Conservation (phyloP, 2,329 filamentous ascomycete species). For the Penicillium capsulatum region DNA sequence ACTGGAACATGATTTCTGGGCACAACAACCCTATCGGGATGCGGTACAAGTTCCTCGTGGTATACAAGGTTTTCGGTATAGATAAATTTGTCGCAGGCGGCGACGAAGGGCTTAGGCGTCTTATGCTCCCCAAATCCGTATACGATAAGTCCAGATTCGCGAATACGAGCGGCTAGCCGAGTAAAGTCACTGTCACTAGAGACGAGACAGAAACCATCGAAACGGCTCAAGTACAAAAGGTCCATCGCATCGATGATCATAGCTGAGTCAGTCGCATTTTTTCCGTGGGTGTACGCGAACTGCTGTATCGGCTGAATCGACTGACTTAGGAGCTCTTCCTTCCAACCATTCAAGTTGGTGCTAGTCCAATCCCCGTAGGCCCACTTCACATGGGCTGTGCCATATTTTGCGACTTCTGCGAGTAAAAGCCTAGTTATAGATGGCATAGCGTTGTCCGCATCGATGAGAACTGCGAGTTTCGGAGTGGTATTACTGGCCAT, state of each 20-base stretch:
- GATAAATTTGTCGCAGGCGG: constrained; percentile 12
- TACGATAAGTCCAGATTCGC: constrained; percentile 33
- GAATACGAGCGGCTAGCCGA: constrained; percentile 31
- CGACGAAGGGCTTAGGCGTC: constrained; percentile 10
- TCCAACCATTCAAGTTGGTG: constrained; percentile 3
- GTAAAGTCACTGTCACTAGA: constrained; percentile 39
- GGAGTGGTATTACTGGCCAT: constrained; percentile 5
- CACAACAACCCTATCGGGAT: neutral
- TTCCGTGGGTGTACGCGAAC: constrained; percentile 13
- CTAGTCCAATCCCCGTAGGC: constrained; percentile 16
- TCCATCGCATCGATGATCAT: constrained; percentile 40
- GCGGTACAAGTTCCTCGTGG: constrained; percentile 5
- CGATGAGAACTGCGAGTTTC: constrained; percentile 5
- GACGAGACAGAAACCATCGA: constrained; percentile 32
- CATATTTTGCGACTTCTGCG: constrained; percentile 15
- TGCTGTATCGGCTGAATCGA: constrained; percentile 9
- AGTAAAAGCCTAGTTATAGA: constrained; percentile 5
- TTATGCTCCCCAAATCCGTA: constrained; percentile 35
- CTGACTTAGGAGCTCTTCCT: constrained; percentile 4
- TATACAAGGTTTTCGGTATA: constrained; percentile 8
- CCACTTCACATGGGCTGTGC: constrained; percentile 14
- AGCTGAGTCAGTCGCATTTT: constrained; percentile 13
- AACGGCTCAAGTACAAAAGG: constrained; percentile 32
- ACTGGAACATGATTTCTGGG: neutral
- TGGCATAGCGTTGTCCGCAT: constrained; percentile 4